These are phyloP conservation scores for Cercospora brassicicola DNA, from an alignment of 2,329 filamentous ascomycete species.

Conservation along the genomic window DNA sequence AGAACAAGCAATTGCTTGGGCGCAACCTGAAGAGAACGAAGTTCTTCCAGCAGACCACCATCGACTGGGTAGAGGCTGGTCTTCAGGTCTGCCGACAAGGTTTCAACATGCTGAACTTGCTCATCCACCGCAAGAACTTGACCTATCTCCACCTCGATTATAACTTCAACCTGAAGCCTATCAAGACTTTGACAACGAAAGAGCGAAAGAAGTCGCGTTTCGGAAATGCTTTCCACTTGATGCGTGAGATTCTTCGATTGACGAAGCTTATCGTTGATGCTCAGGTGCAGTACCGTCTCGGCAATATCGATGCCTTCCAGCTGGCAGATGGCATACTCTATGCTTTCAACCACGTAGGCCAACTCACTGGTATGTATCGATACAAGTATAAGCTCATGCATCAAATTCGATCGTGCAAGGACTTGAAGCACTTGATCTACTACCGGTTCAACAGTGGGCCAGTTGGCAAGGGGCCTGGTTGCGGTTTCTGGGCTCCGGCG, in stretches of 20 bases:
- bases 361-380: conserved; percentile 98
- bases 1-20: conserved; percentile 90
- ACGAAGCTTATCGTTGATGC: conserved; percentile 98
- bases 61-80: conserved; percentile 98
- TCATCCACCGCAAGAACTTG: conserved; percentile 97
- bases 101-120: conserved; percentile 97
- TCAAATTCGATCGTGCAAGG: conserved; percentile 97
- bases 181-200: conserved; percentile 97
- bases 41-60: conserved; percentile 99
- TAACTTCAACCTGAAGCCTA: conserved; percentile 98
- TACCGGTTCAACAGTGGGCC: conserved; percentile 97
- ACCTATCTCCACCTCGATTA: conserved; percentile 98
- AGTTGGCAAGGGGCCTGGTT: conserved; percentile 95
- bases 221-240: conserved; percentile 97
- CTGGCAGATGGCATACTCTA: conserved; percentile 98
- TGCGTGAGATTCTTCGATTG: conserved; percentile 93
- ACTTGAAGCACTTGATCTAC: conserved; percentile 98
- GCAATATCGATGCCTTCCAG: conserved; percentile 98
- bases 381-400: conserved; percentile 99
- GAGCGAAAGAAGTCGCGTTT: conserved; percentile 99
- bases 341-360: conserved; percentile 97
- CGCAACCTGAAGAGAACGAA: conserved; percentile 91
- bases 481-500: conserved; percentile 97
- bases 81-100: conserved; percentile 96
- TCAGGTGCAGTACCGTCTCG: conserved; percentile 94